phyloP scores from a whole-genome alignment of 169 alveolate species.

The Theileria sp. region DNA sequence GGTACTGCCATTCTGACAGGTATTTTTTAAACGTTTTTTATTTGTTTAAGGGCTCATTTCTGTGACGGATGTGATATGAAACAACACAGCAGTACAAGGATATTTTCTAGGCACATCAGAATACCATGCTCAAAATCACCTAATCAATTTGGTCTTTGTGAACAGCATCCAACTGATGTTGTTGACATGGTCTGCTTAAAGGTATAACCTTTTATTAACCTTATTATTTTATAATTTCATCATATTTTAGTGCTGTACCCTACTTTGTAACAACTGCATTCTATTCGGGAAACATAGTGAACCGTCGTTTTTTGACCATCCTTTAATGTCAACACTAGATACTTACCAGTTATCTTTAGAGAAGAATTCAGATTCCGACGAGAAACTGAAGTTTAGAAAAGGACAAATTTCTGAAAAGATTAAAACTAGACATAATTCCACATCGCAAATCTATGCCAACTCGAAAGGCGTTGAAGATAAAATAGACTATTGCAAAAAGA shows the following conservation, averaged over 20 bases:
- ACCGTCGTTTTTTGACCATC: conserved; percentile 84
- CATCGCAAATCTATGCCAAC: conserved; percentile 81
- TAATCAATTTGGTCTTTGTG: conserved; percentile 85
- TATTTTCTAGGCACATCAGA: conserved; percentile 82
- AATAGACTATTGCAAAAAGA: conserved; percentile 77
- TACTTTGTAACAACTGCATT: conserved; percentile 83
- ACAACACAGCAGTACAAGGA: conserved; percentile 79
- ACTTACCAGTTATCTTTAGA: conserved; percentile 80
- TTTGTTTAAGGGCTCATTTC: conserved; percentile 75
- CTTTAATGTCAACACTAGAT: conserved; percentile 82
- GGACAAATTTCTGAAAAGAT: conserved; percentile 67
- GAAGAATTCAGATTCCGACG: conserved; percentile 79
- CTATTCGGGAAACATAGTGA: conserved; percentile 83
- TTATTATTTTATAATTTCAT: neutral
- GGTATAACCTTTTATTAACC: conserved; percentile 7
- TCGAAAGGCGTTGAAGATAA: conserved; percentile 77
- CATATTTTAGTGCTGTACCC: conserved; percentile 72
- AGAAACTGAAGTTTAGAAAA: conserved; percentile 68
- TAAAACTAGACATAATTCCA: conserved; percentile 75
- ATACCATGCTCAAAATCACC: conserved; percentile 86
- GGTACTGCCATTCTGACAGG: conserved; percentile 82
- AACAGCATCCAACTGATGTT: conserved; percentile 84
- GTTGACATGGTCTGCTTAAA: conserved; percentile 85
- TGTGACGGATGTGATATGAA: conserved; percentile 83
- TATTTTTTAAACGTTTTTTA: conserved; percentile 3